Base-by-base conservation (phyloP, 2,329 filamentous ascomycete genomes). In the Lecanicillium sp. region DNA sequence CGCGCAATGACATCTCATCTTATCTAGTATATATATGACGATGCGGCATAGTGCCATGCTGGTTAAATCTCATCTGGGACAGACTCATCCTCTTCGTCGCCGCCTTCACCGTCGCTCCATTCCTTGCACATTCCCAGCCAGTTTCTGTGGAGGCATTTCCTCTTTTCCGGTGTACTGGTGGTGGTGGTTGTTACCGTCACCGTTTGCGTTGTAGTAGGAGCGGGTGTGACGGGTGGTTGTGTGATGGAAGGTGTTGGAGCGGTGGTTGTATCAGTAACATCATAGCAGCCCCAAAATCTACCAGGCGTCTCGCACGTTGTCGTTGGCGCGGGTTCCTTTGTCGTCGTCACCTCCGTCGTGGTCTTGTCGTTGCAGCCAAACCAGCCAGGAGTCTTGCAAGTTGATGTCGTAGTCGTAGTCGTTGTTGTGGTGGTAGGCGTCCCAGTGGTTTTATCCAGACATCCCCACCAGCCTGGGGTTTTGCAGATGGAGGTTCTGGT, bases 381-480 rank as follows among this genome's bases (percentile, higher is more conserved):
- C 73, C 78, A 83, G 8, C 79, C 79, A 3, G 77, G 78, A 1
- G 73, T 76, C 48, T 71, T 64, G 53, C 76, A 81, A 0, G 73
- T 79, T 3, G 69, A 72, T n/a, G 67, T 74, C 4, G 62, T 66
- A 1, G 60, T 71, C 4, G 62, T 64, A 0, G 68, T 67, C 0
- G 71, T 67, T 11, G 66, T 66, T 3, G 65, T 60, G 1, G 60
- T 57, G 17, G 61, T 62, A 7, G 53, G 60, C 6, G 63, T 63
- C 2, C 67, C 69, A 0, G 79, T 81, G 3, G 72, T 71, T 57
- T 81, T 73, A 48, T 87, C 83, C 29, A 85, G 64, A 55, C 79
- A 88, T 17, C 86, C 87, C 82, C 83, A 94, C 89, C 89, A 95
- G 5, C 89, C 87, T 19, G 89, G 89, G 2, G 89, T 95, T 59